Evolutionary conservation across 176 grass and related monocot species (phyloP).

Genomic region (Rhynchospora pubera): DNA sequence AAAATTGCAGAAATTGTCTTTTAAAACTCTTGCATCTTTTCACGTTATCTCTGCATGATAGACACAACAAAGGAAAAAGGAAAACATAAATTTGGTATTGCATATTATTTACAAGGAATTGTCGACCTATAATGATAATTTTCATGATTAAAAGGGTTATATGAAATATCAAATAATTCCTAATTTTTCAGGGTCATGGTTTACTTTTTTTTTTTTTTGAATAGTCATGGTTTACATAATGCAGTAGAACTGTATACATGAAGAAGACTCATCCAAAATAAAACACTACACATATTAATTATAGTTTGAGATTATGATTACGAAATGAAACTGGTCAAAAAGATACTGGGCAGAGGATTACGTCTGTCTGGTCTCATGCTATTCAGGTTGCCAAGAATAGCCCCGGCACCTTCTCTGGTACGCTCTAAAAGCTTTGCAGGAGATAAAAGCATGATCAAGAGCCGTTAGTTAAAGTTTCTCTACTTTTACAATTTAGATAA

Average conservation of each 20-base stretch:
- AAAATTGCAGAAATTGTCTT: not conserved
- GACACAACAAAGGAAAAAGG: too few species aligned
- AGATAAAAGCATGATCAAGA: slow-evolving; percentile 15
- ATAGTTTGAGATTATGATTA: not conserved
- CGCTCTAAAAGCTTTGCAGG: slow-evolving; percentile 10
- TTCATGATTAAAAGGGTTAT: too few species aligned
- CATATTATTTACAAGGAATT: too few species aligned
- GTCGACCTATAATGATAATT: too few species aligned
- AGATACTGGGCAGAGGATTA: slow-evolving; percentile 10
- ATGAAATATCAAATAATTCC: too few species aligned
- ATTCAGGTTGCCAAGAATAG: slow-evolving; percentile 26
- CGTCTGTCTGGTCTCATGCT: slow-evolving; percentile 10
- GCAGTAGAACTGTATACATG: not conserved
- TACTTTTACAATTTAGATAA: not conserved
- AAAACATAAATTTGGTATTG: not conserved
- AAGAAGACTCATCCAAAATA: not conserved
- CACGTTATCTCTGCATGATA: too few species aligned
- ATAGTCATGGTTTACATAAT: not conserved
- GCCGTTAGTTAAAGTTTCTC: not conserved
- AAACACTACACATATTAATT: not conserved
- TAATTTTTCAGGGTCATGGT: too few species aligned
- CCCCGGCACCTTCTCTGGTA: slow-evolving; percentile 1
- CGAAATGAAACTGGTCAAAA: slow-evolving; percentile 12
- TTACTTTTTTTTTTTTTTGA: too few species aligned
- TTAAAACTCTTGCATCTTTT: not conserved